Evolutionary conservation across 345 rosid species (phyloP).

Genomic region (Lepidium sativum): DNA sequence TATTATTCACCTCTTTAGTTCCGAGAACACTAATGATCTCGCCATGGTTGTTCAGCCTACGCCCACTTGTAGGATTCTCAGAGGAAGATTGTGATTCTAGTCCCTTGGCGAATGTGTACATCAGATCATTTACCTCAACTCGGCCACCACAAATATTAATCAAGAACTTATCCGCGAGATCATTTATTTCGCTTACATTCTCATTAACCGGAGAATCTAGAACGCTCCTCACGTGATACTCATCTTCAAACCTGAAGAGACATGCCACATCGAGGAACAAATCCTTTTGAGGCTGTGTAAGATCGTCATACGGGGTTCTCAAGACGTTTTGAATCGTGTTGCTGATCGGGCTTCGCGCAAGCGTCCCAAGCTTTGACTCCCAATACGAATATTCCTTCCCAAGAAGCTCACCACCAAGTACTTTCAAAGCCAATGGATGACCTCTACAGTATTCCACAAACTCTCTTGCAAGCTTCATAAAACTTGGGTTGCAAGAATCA

Average conservation of each 20-base stretch:
- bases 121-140: conserved; percentile 16
- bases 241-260: not conserved
- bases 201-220: not conserved
- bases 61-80: not conserved
- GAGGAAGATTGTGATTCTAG: not conserved
- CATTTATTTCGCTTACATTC: not conserved
- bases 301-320: conserved; percentile 17
- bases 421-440: conserved; percentile 23
- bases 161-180: conserved; percentile 14
- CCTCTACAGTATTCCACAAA: conserved; percentile 15
- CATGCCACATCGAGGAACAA: conserved; percentile 30
- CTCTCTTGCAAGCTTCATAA: not conserved
- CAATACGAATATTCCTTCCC: not conserved
- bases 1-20: not conserved
- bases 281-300: not conserved
- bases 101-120: conserved; percentile 9
- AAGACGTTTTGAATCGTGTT: not conserved
- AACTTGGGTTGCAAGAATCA: not conserved
- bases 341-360: not conserved
- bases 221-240: not conserved
- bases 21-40: not conserved
- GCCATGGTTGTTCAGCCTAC: not conserved
- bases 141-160: not conserved
- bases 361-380: not conserved
- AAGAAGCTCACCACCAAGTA: conserved; percentile 8